These are phyloP conservation scores for Podosphaera leucotricha DNA, from an alignment of 2,329 filamentous ascomycete genomes.

Conservation along the genomic window DNA sequence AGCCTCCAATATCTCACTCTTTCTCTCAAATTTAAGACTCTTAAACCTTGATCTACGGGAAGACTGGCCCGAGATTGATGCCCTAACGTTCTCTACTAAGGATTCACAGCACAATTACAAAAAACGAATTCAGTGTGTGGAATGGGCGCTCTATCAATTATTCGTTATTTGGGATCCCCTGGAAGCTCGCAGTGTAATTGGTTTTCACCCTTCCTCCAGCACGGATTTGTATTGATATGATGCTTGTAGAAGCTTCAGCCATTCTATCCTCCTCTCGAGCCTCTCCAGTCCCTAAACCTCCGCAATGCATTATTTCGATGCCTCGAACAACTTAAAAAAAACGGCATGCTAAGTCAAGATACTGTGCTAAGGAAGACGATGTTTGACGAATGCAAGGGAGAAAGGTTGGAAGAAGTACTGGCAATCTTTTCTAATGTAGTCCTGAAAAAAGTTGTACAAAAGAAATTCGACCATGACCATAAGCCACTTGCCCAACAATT, in stretches of 20 bases:
- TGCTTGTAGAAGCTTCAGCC: constrained; percentile 51
- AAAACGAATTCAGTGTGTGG: constrained; percentile 56
- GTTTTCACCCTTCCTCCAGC: not conserved
- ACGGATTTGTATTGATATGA: constrained; percentile 2
- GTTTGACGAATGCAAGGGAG: constrained; percentile 88
- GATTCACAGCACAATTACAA: constrained; percentile 53
- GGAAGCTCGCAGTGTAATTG: constrained; percentile 43
- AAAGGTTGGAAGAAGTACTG: constrained; percentile 69
- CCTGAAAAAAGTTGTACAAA: constrained; percentile 40
- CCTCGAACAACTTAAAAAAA: constrained; percentile 73
- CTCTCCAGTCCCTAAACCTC: constrained; percentile 74
- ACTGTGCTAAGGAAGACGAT: constrained; percentile 73
- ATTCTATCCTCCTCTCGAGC: constrained; percentile 77
- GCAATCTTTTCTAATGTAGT: constrained; percentile 66
- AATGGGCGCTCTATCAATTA: constrained; percentile 79
- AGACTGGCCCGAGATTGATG: constrained; percentile 61
- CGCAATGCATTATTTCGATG: constrained; percentile 61
- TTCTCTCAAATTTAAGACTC: constrained; percentile 64
- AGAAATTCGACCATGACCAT: constrained; percentile 19
- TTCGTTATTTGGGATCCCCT: constrained; percentile 65
- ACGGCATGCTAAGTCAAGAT: constrained; percentile 57
- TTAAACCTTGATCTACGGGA: constrained; percentile 51
- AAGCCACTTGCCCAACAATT: constrained; percentile 29
- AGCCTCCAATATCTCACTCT: constrained; percentile 35
- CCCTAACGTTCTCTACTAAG: constrained; percentile 43